These are phyloP conservation scores for Hebeloma cylindrosporum DNA, from an alignment of 768 basidiomycete species.

Conservation along the genomic window DNA sequence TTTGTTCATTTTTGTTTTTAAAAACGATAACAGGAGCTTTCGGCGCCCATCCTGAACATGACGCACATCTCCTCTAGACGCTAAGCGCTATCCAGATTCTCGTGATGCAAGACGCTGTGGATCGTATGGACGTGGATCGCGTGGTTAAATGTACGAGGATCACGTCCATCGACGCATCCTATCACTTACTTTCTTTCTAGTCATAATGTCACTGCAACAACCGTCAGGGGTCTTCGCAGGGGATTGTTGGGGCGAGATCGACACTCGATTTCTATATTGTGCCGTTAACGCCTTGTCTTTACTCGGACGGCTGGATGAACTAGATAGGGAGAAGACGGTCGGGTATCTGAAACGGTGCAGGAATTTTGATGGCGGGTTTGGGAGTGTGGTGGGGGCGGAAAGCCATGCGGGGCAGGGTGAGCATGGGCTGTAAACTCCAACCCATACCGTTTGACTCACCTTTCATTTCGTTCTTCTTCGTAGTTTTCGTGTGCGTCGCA, in stretches of 20 bases:
- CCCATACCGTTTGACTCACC: too few species aligned
- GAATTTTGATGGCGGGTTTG: conserved; percentile 97
- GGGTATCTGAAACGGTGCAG: conserved; percentile 73
- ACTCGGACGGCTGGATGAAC: conserved; percentile 66
- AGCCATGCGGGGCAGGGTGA: conserved; percentile 90
- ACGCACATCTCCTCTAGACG: conserved; percentile 85
- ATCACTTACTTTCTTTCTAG: conserved; percentile 39
- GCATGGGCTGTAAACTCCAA: too few species aligned
- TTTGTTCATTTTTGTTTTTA: not conserved
- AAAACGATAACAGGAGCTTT: conserved; percentile 66
- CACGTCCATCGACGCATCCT: not conserved
- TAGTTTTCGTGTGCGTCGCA: conserved; percentile 89
- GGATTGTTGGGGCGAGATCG: conserved; percentile 87
- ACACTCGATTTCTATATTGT: conserved; percentile 89
- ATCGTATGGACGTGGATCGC: conserved; percentile 66
- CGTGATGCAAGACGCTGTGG: conserved; percentile 77
- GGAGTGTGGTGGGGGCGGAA: conserved; percentile 80
- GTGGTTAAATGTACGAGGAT: conserved; percentile 66
- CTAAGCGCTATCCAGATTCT: conserved; percentile 93
- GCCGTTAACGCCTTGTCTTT: conserved; percentile 83
- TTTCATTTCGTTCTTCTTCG: not conserved
- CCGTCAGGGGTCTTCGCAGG: conserved; percentile 88
- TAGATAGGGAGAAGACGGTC: conserved; percentile 69
- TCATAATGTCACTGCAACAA: conserved; percentile 81
- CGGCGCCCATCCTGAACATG: conserved; percentile 90